Percentiles rank a stretch among this genome's conserved stretches.
These are phyloP conservation scores for Termitomyces sp. DNA, from an alignment of 768 basidiomycete species.

Conservation along the genomic window DNA sequence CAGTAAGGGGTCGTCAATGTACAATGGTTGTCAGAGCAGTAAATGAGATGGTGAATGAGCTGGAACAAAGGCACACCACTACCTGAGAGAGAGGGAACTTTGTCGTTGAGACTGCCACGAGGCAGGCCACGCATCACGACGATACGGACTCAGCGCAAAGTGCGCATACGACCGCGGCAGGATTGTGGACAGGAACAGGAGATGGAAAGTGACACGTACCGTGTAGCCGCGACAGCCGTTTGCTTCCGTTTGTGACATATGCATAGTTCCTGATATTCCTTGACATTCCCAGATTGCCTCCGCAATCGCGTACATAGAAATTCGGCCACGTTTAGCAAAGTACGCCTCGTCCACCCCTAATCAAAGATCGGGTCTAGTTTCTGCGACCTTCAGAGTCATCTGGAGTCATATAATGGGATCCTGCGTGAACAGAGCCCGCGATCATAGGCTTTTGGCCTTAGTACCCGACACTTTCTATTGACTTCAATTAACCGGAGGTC, in stretches of 20 bases:
- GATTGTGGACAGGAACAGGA: neutral
- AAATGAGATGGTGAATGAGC: neutral
- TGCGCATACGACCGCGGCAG: neutral
- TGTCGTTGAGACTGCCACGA: neutral
- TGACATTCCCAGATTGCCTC: neutral
- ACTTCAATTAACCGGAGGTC: neutral
- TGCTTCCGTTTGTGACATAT: neutral
- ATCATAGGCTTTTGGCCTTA: neutral
- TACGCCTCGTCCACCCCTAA: neutral
- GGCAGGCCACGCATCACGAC: neutral
- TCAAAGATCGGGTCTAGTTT: neutral
- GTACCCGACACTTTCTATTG: neutral
- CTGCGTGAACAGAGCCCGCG: neutral
- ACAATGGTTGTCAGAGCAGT: neutral
- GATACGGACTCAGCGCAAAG: neutral
- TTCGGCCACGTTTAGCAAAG: neutral
- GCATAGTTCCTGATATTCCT: neutral
- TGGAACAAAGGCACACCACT: neutral
- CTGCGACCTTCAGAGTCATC: neutral
- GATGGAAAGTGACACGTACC: neutral
- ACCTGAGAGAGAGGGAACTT: neutral
- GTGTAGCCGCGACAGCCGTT: neutral
- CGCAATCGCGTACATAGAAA: neutral
- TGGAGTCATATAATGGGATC: neutral
- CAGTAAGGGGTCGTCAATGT: neutral